Evolutionary conservation across 2,329 filamentous ascomycete species (phyloP), one percentile per base, ranked within the genome.

Genomic region (Pyrenochaeta sp.): DNA sequence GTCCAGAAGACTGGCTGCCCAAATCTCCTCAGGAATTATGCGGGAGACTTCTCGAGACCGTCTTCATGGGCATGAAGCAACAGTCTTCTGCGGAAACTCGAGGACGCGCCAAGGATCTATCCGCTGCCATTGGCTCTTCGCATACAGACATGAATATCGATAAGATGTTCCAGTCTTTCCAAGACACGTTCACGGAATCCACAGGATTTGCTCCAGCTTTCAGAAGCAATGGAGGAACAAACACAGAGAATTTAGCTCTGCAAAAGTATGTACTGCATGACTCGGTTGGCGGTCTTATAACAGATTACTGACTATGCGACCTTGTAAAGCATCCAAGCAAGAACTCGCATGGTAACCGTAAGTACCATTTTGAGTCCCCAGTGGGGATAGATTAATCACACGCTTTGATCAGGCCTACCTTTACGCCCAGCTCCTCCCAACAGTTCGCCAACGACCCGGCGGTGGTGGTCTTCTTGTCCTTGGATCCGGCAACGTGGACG

Each of bases 311-410:
- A n/a, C 15, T 19, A 4, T 10, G 6, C 15, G 7, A 83, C 83
- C 0, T 67, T 87, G 9, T 86, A 89, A 58, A 86, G 86, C 62
- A 81, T 89, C 42, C 86, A 89, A 59, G 85, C 85, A 4, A 75
- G 55, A 4, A 76, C 78, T 3, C 73, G 86, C 36, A 88, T 89
- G 84, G 83, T 89, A 1, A 71, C 83, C 3, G n/a, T n/a, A n/a
- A n/a, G n/a, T n/a, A n/a, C n/a, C n/a, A n/a, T n/a, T n/a, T n/a
- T n/a, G n/a, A n/a, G n/a, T n/a, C n/a, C n/a, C n/a, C n/a, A n/a
- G n/a, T n/a, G n/a, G n/a, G n/a, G n/a, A n/a, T n/a, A n/a, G n/a
- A n/a, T n/a, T n/a, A n/a, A n/a, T n/a, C n/a, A n/a, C n/a, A n/a
- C n/a, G n/a, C n/a, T n/a, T n/a, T n/a, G n/a, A n/a, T n/a, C n/a